Base-by-base conservation (phyloP, 371 early-diverging fungal species). In the Catenaria anguillulae region DNA sequence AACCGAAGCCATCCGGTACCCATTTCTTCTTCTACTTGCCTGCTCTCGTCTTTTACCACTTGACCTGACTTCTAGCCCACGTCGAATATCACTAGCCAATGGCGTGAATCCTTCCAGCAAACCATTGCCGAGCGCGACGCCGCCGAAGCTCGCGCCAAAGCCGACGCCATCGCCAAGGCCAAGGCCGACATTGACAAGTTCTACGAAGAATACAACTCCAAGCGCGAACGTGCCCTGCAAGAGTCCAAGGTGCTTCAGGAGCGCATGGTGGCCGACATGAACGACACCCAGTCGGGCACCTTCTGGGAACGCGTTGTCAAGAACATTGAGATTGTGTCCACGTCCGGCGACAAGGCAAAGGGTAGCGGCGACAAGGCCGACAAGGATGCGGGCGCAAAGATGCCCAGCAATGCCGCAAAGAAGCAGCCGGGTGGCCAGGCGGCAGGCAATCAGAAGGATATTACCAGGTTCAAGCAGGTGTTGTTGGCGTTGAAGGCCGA, bases 151-250 rank as follows among this genome's bases (percentile, higher is more conserved):
- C 74, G 77, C 61, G 69, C 66, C 6, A 87, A 84, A 66, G 78
- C 80, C 65, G 84, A 84, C 59, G 80, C 77, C 0, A 72, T 90
- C 21, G 71, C 77, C 10, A 70, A 78, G 46, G 94, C 94, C 4
- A 84, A 85, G 65, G 86, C 83, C 55, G 81, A 83, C 8, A 83
- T 95, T 63, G 93, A 95, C 67, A 79, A 84, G 56, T 93, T 93
- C 72, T 95, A 95, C 67, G 92, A 90, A 62, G 93, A 93, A 50
- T 95, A 93, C 69, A 92, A 92, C 65, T 87, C 86, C 66, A 91
- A 86, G 75, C 90, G 89, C 71, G 80, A 81, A 52, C 82, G 82
- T 65, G 73, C 84, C 2, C 81, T 90, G 60, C 76, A 81, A 63
- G 77, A 83, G 24, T 33, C n/a, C 58, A 81, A 81, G 70, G 77